phyloP scores from a whole-genome alignment of 208 protist species.

The Novymonas esmeraldas region DNA sequence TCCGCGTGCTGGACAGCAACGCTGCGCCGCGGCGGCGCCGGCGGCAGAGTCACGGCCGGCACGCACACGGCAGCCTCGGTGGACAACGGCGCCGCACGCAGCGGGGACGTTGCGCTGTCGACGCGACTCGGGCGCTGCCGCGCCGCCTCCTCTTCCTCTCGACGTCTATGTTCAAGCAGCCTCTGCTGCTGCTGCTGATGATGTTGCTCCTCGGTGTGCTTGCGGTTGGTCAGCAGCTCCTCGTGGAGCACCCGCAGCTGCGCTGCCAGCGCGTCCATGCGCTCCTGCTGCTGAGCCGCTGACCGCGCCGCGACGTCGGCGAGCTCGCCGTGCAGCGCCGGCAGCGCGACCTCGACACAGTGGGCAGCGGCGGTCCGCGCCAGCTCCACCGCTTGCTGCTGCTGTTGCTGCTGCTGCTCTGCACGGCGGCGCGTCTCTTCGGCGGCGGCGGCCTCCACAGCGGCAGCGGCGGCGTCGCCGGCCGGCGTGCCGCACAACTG shows the following conservation, averaged over 20 bases:
- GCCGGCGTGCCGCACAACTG: background rate
- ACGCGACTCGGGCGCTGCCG: background rate
- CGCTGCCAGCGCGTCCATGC: slow-evolving; percentile 1
- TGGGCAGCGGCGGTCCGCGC: slow-evolving; percentile 7
- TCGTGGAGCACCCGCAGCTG: slow-evolving; percentile 16
- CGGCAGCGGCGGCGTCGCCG: background rate
- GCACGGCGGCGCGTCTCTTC: background rate
- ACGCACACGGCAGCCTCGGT: background rate
- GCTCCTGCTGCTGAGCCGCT: slow-evolving; percentile 11
- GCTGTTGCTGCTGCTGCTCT: background rate
- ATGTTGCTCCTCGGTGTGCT: slow-evolving; percentile 9
- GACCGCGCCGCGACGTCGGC: slow-evolving; percentile 17
- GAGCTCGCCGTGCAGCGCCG: slow-evolving; percentile 25
- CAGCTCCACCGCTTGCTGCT: slow-evolving; percentile 3
- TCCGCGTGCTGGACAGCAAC: slow-evolving; percentile 27
- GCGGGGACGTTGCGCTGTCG: background rate
- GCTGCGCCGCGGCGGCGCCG: background rate
- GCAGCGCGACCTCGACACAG: slow-evolving; percentile 22
- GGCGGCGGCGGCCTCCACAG: background rate
- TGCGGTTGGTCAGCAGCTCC: slow-evolving; percentile 5
- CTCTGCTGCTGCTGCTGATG: slow-evolving; percentile 10
- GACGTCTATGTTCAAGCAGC: background rate
- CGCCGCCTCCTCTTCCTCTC: background rate
- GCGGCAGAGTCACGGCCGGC: background rate
- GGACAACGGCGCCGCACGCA: background rate